Base-by-base conservation (phyloP, 2,329 filamentous ascomycete species). In the Chrysosporium queenslandicum region DNA sequence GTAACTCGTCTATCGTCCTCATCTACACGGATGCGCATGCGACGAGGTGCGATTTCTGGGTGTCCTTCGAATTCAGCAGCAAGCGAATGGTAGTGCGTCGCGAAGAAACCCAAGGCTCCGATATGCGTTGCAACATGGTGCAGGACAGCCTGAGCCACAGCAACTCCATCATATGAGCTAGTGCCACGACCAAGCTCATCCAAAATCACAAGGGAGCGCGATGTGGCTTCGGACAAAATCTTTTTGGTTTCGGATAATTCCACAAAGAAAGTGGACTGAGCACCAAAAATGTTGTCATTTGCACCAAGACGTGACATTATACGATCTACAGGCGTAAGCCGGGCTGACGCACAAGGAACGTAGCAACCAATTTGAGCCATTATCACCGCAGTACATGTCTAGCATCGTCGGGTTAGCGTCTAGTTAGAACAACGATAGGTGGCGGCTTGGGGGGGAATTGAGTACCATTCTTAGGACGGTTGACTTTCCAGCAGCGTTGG, bases 221-320 rank as follows among this genome's bases (percentile, higher is more conserved):
- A 86, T 0, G 91, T 96, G 0, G 92, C 92, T 71, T 97, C 92
- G 0, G 87, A 82, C 0, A 98, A 77, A 47, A 98, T 98, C 76
- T 97, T 97, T 74, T 97, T 95, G 0, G 92, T 98, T 68, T 98
- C 92, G 0, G 89, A 90, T 1, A 98, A 75, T 69, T 98, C 92
- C 25, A 98, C 91, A 64, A 98, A 97, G 75, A 98, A 98, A 2
- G 92, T 98, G 12, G 87, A 94, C 68, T 98, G 92, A 0, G 91
- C 87, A 1, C 91, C 92, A 65, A 98, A 97, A 61, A 98, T 98
- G 69, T 97, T 97, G 79, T 98, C 92, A 63, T 97, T 95, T 45
- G 92, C 92, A 8, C 92, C 92, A 0, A 98, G 81, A 42, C 92
- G 87, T 8, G 91, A 97, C 92, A 98, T 98, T 74, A 98, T 97